Evolutionary conservation across 352 stramenopile genomes (phyloP).

Genomic region (Phytophthora sojae): DNA sequence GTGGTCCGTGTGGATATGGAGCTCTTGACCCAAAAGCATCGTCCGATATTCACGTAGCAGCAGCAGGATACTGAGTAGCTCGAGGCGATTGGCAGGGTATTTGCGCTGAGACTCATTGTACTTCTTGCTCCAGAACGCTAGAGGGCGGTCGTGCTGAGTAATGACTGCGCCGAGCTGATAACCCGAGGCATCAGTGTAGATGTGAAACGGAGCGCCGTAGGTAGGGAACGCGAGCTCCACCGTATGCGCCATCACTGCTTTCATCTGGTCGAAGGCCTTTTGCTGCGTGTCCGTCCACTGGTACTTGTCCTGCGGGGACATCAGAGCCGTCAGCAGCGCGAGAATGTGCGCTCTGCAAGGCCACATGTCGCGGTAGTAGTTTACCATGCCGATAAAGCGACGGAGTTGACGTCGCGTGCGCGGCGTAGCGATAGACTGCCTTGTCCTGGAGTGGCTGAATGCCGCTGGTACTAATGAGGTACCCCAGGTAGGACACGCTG

Average conservation of each 20-base stretch:
- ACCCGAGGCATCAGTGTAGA: conserved; percentile 6
- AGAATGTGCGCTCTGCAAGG: not conserved
- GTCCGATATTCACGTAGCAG: conserved; percentile 9
- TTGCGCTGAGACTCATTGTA: conserved; percentile 1
- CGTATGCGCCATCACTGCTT: conserved; percentile 5
- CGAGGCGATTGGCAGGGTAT: conserved; percentile 3
- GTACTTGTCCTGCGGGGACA: not conserved
- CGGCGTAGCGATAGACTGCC: not conserved
- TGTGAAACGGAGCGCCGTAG: conserved; percentile 4
- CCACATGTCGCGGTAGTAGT: conserved; percentile 9
- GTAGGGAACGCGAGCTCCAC: conserved; percentile 2
- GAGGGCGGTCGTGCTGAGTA: conserved; percentile 2
- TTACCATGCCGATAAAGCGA: no score
- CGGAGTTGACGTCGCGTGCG: no score
- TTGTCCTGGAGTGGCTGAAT: conserved; percentile 1
- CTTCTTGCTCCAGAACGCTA: conserved; percentile 17
- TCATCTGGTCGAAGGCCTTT: not conserved
- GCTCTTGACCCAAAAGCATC: conserved; percentile 7
- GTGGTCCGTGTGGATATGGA: conserved; percentile 20
- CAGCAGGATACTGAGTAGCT: conserved; percentile 5
- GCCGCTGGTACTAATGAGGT: conserved; percentile 1
- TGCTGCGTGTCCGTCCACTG: not conserved
- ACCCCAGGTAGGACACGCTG: not conserved
- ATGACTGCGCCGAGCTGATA: conserved; percentile 9
- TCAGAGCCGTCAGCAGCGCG: not conserved